These are phyloP conservation scores for Chaetomium tenue DNA, from an alignment of 495 filamentous ascomycete genomes.

Conservation along the genomic window DNA sequence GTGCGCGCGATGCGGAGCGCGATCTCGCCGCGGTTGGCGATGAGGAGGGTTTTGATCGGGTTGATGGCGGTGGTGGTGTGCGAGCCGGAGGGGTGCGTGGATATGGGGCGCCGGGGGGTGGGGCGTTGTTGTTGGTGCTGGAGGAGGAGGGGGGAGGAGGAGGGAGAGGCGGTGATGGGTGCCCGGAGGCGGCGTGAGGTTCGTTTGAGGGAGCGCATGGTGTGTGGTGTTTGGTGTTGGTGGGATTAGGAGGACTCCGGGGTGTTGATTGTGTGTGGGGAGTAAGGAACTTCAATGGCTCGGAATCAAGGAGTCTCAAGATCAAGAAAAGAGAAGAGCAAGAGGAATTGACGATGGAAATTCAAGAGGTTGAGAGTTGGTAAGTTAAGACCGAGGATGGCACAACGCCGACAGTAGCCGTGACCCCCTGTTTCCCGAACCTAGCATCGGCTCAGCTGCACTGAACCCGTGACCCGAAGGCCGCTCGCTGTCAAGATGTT, in stretches of 20 bases:
- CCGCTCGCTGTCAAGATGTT: not conserved
- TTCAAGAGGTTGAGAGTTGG: not conserved
- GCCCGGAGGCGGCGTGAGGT: constrained; percentile 31
- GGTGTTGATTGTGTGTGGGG: not conserved
- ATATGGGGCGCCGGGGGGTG: constrained; percentile 15
- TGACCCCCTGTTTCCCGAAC: not conserved
- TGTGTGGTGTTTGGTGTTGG: constrained; percentile 16
- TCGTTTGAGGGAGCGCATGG: constrained; percentile 41
- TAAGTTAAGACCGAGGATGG: not conserved
- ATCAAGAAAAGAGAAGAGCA: not conserved
- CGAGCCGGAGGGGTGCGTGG: constrained; percentile 33
- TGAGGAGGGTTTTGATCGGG: constrained; percentile 80
- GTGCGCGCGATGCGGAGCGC: constrained; percentile 89
- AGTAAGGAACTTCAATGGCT: constrained; percentile 15
- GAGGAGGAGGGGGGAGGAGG: constrained; percentile 17
- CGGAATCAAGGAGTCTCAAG: not conserved
- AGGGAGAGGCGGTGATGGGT: constrained; percentile 18
- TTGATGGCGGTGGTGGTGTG: constrained; percentile 33
- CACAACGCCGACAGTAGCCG: constrained; percentile 29
- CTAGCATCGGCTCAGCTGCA: not conserved
- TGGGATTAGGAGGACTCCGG: not conserved
- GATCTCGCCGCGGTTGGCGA: constrained; percentile 97
- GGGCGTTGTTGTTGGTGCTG: constrained; percentile 4
- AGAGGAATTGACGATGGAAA: not conserved
- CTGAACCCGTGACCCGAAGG: constrained; percentile 9